Evolutionary conservation across 2,329 filamentous ascomycete genomes (phyloP).

Genomic region (Xylariaceae sp.): DNA sequence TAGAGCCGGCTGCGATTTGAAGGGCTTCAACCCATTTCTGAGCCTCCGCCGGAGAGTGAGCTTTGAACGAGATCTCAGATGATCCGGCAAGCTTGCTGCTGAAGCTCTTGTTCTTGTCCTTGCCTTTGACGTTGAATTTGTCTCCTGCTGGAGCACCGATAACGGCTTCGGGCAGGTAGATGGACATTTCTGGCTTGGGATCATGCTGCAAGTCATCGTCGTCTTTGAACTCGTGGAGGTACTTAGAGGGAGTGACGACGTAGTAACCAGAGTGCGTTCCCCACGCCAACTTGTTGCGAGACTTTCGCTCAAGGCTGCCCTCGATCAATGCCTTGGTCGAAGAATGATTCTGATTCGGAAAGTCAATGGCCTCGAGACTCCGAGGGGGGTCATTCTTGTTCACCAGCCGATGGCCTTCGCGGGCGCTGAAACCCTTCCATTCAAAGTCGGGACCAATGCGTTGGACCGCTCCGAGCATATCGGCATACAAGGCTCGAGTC

Average conservation of each 20-base stretch:
- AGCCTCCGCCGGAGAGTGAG: conserved; percentile 75
- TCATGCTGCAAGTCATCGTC: conserved; percentile 71
- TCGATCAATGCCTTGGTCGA: conserved; percentile 82
- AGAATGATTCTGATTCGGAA: conserved; percentile 84
- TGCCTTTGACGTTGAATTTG: conserved; percentile 95
- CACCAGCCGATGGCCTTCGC: conserved; percentile 70
- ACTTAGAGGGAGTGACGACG: conserved; percentile 83
- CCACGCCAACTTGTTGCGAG: conserved; percentile 75
- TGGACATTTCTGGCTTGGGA: conserved; percentile 78
- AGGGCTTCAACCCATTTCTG: conserved; percentile 83
- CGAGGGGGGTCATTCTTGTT: conserved; percentile 74
- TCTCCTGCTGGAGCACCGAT: conserved; percentile 69
- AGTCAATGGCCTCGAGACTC: conserved; percentile 69
- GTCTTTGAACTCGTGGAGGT: conserved; percentile 94
- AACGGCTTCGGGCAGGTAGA: conserved; percentile 88
- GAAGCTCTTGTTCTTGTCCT: conserved; percentile 79
- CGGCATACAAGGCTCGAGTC: conserved; percentile 74
- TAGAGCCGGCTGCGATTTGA: conserved; percentile 51
- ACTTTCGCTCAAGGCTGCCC: conserved; percentile 86
- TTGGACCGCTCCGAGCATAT: conserved; percentile 77
- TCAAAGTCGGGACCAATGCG: conserved; percentile 82
- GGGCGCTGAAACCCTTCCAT: conserved; percentile 79
- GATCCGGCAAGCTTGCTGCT: conserved; percentile 76
- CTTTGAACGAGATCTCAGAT: conserved; percentile 84
- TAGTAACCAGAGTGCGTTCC: conserved; percentile 83